Evolutionary conservation across 2,329 filamentous ascomycete species (phyloP), one percentile per base, ranked within the genome.

Genomic region (Alternaria brassicicola): DNA sequence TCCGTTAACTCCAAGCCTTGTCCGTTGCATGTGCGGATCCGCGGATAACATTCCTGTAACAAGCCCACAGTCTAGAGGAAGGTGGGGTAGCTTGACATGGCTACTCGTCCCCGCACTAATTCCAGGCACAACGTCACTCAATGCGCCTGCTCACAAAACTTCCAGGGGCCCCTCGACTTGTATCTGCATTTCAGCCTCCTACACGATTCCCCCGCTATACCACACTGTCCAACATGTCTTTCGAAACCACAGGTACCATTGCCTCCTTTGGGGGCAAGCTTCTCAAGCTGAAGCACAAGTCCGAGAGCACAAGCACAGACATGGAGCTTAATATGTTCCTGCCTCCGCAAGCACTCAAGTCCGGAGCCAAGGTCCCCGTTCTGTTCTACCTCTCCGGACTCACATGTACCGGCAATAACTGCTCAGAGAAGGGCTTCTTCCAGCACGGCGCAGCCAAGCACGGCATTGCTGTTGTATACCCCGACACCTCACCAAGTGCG

Each of bases 321-420:
- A 99, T 98, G 94, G 87, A 86, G 76, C 86, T 98, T 74, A 96
- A 96, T 81, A 85, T 99, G 70, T 99, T 91, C 82, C 85, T 99
- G 3, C 95, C 95, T 23, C 88, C 91, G 2, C 83, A 88, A 70
- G 87, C 91, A 55, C 79, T 84, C 62, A 81, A 84, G 57, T 74
- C 73, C 5, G 73, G 70, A 38, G 78, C 82, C 55, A 90, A 90
- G 70, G 88, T 92, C 2, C 95, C 95, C 23, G 86, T 98, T 28
- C 86, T 99, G 57, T 88, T 97, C 81, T 99, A 94, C 80, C 88
- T 99, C 58, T 94, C 94, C 13, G 95, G 95, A 50, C 84, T 99
- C 61, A 98, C 95, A 61, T 99, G 95, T 84, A 94, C 93, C 1
- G 93, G 92, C 33, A 93, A 98, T 69, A 89, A 89, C 68, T 87